Evolutionary conservation across 2,329 filamentous ascomycete genomes (phyloP).

Genomic region (Fusarium sublunatum): DNA sequence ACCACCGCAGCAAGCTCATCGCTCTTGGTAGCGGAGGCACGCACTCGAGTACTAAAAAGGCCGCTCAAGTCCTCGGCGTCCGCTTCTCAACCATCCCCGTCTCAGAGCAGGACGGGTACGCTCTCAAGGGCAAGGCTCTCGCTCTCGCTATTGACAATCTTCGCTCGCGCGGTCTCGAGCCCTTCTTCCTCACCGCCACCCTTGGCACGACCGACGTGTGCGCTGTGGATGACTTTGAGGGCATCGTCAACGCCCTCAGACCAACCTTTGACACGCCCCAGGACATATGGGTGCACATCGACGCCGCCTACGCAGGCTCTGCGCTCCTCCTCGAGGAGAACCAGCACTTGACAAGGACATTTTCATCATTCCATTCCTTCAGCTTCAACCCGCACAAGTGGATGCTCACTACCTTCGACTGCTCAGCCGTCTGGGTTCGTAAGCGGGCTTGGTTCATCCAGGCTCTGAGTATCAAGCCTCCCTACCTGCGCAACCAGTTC

Average conservation of each 20-base stretch:
- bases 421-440: slow-evolving; percentile 82
- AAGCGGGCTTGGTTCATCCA: slow-evolving; percentile 80
- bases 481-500: slow-evolving; percentile 84
- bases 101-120: slow-evolving; percentile 70
- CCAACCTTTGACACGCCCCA: slow-evolving; percentile 48
- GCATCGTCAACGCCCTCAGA: slow-evolving; percentile 67
- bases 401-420: slow-evolving; percentile 93
- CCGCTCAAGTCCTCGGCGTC: slow-evolving; percentile 86
- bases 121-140: slow-evolving; percentile 74
- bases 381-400: slow-evolving; percentile 98
- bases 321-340: slow-evolving; percentile 86
- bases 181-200: slow-evolving; percentile 87
- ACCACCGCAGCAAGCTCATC: slow-evolving; percentile 68
- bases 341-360: slow-evolving; percentile 71
- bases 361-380: slow-evolving; percentile 83
- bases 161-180: slow-evolving; percentile 76
- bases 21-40: slow-evolving; percentile 82
- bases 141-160: slow-evolving; percentile 72
- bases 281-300: slow-evolving; percentile 89
- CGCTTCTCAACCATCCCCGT: slow-evolving; percentile 78
- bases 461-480: slow-evolving; percentile 80
- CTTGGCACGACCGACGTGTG: slow-evolving; percentile 91
- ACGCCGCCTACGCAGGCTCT: slow-evolving; percentile 91
- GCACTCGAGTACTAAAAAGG: slow-evolving; percentile 89
- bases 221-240: slow-evolving; percentile 82